Percentiles rank a stretch among this genome's conserved stretches.
Evolutionary conservation across 139 green algal genomes (phyloP).

Genomic region (Zygnema circumcarinatum): DNA sequence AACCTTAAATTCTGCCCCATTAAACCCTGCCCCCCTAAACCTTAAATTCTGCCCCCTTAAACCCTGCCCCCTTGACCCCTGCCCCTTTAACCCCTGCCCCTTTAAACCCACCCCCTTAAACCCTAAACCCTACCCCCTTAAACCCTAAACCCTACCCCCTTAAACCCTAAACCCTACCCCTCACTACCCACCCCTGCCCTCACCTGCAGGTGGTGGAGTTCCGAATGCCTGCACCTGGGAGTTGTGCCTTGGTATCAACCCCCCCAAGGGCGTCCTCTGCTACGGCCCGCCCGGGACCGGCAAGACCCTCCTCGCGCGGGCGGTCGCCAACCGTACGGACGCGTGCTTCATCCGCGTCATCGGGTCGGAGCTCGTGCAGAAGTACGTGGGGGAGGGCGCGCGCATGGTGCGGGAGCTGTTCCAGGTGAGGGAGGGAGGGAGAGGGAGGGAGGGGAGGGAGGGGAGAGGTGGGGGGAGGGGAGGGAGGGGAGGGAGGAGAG

Average conservation of each 20-base stretch:
- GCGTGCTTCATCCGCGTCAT: slow-evolving; percentile 99
- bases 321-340: slow-evolving; percentile 97
- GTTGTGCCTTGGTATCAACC: slow-evolving; percentile 99
- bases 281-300: slow-evolving; percentile 93
- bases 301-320: slow-evolving; percentile 95
- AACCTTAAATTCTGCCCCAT: no score
- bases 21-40: no score
- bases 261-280: slow-evolving; percentile 96
- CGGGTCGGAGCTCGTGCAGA: slow-evolving; percentile 96
- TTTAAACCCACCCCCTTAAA: no score
- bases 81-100: no score
- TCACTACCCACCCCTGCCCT: no score
- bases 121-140: no score
- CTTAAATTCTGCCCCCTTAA: no score
- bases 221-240: slow-evolving; percentile 97
- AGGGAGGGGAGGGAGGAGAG: background rate
- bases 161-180: no score
- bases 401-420: slow-evolving; percentile 97
- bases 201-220: slow-evolving; percentile 93
- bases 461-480: no score
- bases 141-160: no score
- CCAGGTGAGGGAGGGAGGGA: slow-evolving; percentile 64
- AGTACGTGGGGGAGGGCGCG: slow-evolving; percentile 98
- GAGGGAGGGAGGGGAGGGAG: no score
- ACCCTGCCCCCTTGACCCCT: no score